Evolutionary conservation across 2,329 filamentous ascomycete species (phyloP).

Genomic region (Colletotrichum higginsianum): DNA sequence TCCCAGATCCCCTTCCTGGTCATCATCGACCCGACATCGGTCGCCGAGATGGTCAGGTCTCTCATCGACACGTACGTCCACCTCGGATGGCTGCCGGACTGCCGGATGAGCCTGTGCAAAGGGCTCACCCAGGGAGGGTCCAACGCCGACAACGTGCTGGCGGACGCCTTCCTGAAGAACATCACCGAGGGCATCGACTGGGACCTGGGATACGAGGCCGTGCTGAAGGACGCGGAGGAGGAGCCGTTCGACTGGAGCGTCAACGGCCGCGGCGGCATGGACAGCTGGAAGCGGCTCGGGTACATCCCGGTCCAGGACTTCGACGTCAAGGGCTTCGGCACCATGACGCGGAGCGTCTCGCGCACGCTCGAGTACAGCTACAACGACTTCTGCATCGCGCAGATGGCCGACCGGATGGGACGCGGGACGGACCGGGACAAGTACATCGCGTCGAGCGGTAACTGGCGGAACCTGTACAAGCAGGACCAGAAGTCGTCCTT

Average conservation of each 20-base stretch:
- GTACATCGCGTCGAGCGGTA: slow-evolving; percentile 71
- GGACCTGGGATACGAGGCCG: slow-evolving; percentile 77
- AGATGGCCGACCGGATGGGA: slow-evolving; percentile 72
- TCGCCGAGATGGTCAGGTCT: slow-evolving; percentile 78
- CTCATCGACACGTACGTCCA: slow-evolving; percentile 80
- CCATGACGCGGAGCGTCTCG: slow-evolving; percentile 79
- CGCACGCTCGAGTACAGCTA: slow-evolving; percentile 85
- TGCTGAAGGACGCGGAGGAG: slow-evolving; percentile 80
- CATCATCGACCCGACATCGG: slow-evolving; percentile 74
- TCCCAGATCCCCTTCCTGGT: slow-evolving; percentile 79
- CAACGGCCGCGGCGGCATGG: slow-evolving; percentile 78
- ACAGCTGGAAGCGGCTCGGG: slow-evolving; percentile 78
- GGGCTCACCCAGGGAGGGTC: slow-evolving; percentile 83
- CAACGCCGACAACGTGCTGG: slow-evolving; percentile 79
- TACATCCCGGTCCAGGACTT: slow-evolving; percentile 81
- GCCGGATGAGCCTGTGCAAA: slow-evolving; percentile 82
- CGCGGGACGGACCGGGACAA: slow-evolving; percentile 69
- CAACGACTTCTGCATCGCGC: slow-evolving; percentile 79
- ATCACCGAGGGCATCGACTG: slow-evolving; percentile 74
- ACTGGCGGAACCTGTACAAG: slow-evolving; percentile 79
- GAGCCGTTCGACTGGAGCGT: slow-evolving; percentile 80
- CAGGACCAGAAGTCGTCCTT: slow-evolving; percentile 68
- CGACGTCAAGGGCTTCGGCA: slow-evolving; percentile 76
- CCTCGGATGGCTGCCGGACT: slow-evolving; percentile 81
- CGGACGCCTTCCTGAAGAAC: slow-evolving; percentile 78